These are phyloP conservation scores for Heteromeles arbutifolia DNA, from an alignment of 306 rosid genomes.

Conservation along the genomic window DNA sequence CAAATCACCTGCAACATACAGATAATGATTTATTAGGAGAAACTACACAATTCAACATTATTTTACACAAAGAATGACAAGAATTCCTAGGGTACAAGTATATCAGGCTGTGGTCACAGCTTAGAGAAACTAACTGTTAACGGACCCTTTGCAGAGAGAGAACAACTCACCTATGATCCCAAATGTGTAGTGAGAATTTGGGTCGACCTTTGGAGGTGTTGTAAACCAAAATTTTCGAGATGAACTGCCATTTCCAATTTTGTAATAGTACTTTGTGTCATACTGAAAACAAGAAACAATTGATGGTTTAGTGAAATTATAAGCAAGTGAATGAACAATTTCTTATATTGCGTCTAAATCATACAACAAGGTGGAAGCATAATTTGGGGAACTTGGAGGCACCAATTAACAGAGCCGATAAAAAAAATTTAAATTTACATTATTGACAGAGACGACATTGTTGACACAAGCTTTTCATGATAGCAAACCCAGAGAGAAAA, in stretches of 20 bases:
- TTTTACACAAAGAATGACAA: conserved; percentile 9
- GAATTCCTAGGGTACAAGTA: background rate
- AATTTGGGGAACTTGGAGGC: background rate
- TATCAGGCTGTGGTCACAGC: background rate
- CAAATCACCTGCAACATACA: conserved; percentile 70
- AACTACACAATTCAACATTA: background rate
- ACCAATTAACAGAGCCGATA: background rate
- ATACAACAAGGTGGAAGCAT: too few species aligned
- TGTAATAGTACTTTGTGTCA: conserved; percentile 75
- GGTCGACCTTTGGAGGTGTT: conserved; percentile 69
- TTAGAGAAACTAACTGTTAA: background rate
- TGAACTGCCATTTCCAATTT: conserved; percentile 75
- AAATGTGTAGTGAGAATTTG: conserved; percentile 73
- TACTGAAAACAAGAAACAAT: conserved; percentile 40
- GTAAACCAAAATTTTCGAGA: conserved; percentile 81
- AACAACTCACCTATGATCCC: conserved; percentile 78
- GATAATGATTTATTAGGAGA: too few species aligned
- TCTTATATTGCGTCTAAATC: background rate
- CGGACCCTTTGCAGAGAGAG: background rate
- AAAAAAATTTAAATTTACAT: background rate
- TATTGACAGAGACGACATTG: background rate
- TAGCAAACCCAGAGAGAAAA: background rate
- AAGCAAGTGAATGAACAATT: background rate
- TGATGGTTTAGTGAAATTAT: background rate
- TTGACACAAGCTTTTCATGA: background rate